Conservation (phyloP, 768 basidiomycete species). For the Leucogyrophana mollusca region DNA sequence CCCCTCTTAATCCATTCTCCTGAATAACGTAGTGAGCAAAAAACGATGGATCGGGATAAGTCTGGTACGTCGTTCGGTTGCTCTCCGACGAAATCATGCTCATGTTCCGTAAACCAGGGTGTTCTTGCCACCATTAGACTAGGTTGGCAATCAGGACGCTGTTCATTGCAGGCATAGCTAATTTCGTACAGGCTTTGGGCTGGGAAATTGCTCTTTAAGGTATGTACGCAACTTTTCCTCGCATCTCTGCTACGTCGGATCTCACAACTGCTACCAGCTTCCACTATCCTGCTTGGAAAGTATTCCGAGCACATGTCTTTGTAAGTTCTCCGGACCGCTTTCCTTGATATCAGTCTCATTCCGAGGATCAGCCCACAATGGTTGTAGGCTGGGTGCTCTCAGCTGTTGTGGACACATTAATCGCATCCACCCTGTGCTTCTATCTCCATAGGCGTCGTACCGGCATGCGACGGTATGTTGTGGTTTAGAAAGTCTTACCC, state of each 20-base stretch:
- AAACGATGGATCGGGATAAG: conserved; percentile 7
- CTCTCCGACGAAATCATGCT: neutral
- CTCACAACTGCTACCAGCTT: too few relatives aligned
- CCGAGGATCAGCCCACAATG: conserved; percentile 9
- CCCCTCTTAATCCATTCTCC: too few relatives aligned
- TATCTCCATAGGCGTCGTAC: conserved; percentile 11
- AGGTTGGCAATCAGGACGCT: conserved; percentile 1
- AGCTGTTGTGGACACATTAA: conserved; percentile 5
- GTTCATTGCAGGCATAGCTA: neutral
- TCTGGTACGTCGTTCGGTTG: conserved; percentile 7
- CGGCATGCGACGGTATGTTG: conserved; percentile 6
- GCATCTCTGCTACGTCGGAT: too few relatives aligned
- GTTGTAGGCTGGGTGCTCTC: conserved; percentile 11
- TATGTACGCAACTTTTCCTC: too few relatives aligned
- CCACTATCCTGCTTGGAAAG: neutral
- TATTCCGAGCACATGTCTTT: conserved; percentile 1
- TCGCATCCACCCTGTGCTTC: conserved; percentile 10
- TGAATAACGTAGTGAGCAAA: conserved; percentile 5
- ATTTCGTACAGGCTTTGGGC: conserved; percentile 8
- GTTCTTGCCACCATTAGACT: conserved; percentile 7
- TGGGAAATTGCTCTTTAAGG: conserved; percentile 5
- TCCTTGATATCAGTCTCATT: neutral
- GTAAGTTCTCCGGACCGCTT: conserved; percentile 1
- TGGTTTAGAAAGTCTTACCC: neutral
- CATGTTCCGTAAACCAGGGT: neutral